A percentile compares a stretch with the other conserved stretches of the same genome.
These are phyloP conservation scores for Apiotrichum mycotoxinovorans DNA, from an alignment of 1,284 basidiomycete species.

Conservation along the genomic window DNA sequence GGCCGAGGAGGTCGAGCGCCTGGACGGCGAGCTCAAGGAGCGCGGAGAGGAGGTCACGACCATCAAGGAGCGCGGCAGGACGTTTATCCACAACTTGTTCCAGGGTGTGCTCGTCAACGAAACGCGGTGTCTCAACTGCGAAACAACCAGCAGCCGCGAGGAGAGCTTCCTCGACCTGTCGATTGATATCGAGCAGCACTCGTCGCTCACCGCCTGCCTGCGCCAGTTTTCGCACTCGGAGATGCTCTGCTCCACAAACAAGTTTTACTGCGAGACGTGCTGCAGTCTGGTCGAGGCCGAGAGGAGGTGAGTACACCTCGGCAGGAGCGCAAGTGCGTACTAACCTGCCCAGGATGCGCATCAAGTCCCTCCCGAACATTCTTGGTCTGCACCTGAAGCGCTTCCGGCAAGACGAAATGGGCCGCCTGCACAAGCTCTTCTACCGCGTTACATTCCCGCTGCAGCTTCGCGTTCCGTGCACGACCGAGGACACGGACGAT, in stretches of 20 bases:
- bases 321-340: slow-evolving; percentile 47
- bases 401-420: slow-evolving; percentile 90
- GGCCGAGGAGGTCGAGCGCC: slow-evolving; percentile 83
- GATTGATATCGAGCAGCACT: slow-evolving; percentile 97
- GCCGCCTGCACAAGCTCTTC: slow-evolving; percentile 86
- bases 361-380: slow-evolving; percentile 90
- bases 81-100: slow-evolving; percentile 86
- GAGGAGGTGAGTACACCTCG: slow-evolving; percentile 55
- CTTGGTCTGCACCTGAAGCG: slow-evolving; percentile 93
- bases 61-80: slow-evolving; percentile 54
- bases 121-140: slow-evolving; percentile 94
- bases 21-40: slow-evolving; percentile 48
- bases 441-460: slow-evolving; percentile 96
- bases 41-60: slow-evolving; percentile 26
- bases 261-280: slow-evolving; percentile 97
- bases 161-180: slow-evolving; percentile 95
- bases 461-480: slow-evolving; percentile 91
- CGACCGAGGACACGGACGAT: slow-evolving; percentile 85
- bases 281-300: slow-evolving; percentile 96
- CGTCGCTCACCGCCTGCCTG: slow-evolving; percentile 89
- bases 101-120: slow-evolving; percentile 93
- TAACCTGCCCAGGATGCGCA: slow-evolving; percentile 71
- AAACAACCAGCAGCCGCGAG: slow-evolving; percentile 95
- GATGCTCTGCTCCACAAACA: slow-evolving; percentile 96
- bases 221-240: slow-evolving; percentile 95